Evolutionary conservation across 495 filamentous ascomycete species (phyloP).

Genomic region (Usnea hakonensis): DNA sequence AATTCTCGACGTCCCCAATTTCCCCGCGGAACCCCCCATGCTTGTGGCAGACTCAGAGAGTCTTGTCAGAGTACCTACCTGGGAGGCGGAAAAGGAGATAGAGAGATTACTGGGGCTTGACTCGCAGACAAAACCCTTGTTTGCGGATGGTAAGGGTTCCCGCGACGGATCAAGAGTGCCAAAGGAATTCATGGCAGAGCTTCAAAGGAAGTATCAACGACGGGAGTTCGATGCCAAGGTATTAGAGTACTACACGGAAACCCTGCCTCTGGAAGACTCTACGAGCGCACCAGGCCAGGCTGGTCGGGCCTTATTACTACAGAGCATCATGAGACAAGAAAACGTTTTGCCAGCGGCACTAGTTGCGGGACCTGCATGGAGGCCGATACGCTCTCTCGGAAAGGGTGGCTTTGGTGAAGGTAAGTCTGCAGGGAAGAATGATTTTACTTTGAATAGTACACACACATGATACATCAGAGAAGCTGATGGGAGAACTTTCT

Average conservation of each 20-base stretch:
- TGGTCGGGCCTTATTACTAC: slow-evolving; percentile 7
- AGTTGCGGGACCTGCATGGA: slow-evolving; percentile 3
- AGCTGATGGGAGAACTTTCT: background rate
- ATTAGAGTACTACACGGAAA: slow-evolving; percentile 8
- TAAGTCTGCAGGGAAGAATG: background rate
- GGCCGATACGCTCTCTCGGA: slow-evolving; percentile 5
- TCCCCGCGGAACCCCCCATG: background rate
- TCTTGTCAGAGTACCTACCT: background rate
- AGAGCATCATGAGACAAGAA: slow-evolving; percentile 5
- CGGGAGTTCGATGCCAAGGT: background rate
- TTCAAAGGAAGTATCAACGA: background rate
- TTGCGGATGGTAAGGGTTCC: background rate
- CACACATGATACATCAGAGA: background rate
- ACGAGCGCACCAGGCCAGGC: slow-evolving; percentile 4
- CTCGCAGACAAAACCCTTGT: background rate
- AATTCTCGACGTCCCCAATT: background rate
- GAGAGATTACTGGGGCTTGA: background rate
- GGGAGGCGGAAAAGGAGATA: background rate
- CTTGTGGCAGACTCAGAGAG: background rate
- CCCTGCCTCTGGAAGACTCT: slow-evolving; percentile 10
- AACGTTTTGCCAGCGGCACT: background rate
- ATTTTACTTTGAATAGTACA: background rate
- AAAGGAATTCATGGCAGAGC: background rate
- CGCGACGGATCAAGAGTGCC: background rate
- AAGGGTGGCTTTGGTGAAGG: slow-evolving; percentile 11